A percentile compares a stretch with the other conserved stretches of the same genome.
Conservation (phyloP, 148 eudicot species). For the Dianthus caryophyllus region DNA sequence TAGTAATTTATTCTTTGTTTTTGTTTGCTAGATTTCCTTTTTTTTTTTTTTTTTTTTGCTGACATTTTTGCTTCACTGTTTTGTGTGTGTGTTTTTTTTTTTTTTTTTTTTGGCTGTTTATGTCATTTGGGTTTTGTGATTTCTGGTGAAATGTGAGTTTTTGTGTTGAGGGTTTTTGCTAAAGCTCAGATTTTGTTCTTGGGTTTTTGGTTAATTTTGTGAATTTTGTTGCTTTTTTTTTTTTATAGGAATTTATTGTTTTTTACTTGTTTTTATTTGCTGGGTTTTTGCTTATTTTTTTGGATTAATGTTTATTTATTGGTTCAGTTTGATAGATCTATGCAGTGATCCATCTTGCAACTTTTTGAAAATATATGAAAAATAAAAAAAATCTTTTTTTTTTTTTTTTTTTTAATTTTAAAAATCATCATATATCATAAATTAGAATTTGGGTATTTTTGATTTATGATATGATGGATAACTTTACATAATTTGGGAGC, state of each 20-base stretch:
- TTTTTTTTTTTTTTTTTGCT: too few species aligned
- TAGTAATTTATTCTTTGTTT: too few species aligned
- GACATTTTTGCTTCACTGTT: too few species aligned
- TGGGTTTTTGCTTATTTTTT: conserved; percentile 15
- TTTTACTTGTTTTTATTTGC: not conserved
- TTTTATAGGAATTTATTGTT: not conserved
- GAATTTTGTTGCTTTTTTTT: conserved; percentile 21
- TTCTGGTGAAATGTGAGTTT: conserved; percentile 6
- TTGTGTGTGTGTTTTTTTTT: not conserved
- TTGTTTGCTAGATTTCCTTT: too few species aligned
- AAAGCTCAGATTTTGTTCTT: conserved; percentile 6
- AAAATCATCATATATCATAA: not conserved
- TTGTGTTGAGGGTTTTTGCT: too few species aligned
- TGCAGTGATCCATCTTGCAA: conserved; percentile 8
- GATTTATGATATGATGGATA: too few species aligned
- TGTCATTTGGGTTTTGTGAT: conserved; percentile 14
- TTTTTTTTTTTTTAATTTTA: too few species aligned
- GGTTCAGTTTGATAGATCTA: conserved; percentile 12
- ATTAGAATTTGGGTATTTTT: not conserved
- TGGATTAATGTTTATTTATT: not conserved
- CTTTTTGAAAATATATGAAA: not conserved
- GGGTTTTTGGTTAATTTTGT: conserved; percentile 1
- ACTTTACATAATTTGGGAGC: not conserved
- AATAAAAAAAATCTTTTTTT: not conserved
- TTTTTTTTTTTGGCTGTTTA: conserved; percentile 5